Evolutionary conservation across 257 asterid species (phyloP).

Genomic region (Haberlea rhodopensis): DNA sequence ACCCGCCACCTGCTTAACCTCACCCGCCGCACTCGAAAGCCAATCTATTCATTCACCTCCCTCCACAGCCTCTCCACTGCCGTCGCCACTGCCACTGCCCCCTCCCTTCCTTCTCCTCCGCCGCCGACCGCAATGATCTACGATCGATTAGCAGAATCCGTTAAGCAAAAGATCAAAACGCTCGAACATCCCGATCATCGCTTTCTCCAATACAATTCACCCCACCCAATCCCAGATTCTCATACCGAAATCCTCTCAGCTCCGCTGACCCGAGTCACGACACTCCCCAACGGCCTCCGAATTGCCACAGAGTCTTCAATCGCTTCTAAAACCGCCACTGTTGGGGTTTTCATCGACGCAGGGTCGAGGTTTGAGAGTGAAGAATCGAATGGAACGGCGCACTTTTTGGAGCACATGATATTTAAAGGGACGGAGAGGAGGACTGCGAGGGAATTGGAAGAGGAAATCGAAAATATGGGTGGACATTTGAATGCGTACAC

Average conservation of each 20-base stretch:
- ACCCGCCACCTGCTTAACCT: constrained; percentile 69
- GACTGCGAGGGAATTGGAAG: constrained; percentile 66
- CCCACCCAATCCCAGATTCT: constrained; percentile 54
- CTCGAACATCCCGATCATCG: constrained; percentile 71
- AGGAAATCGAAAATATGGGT: constrained; percentile 97
- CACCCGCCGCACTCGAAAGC: constrained; percentile 45
- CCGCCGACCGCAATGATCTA: constrained; percentile 75
- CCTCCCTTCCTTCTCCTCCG: constrained; percentile 55
- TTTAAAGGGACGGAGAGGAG: constrained; percentile 88
- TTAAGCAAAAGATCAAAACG: constrained; percentile 51
- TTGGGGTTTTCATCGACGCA: constrained; percentile 92
- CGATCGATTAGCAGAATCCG: constrained; percentile 75
- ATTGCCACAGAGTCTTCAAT: constrained; percentile 85
- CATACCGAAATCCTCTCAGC: constrained; percentile 67
- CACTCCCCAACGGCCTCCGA: constrained; percentile 82
- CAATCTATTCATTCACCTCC: constrained; percentile 26
- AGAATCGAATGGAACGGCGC: constrained; percentile 83
- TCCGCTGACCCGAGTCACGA: constrained; percentile 74
- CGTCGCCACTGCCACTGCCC: constrained; percentile 34
- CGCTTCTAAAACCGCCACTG: constrained; percentile 66
- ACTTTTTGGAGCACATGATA: constrained; percentile 94
- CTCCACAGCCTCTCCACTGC: constrained; percentile 48
- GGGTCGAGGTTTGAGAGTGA: constrained; percentile 91
- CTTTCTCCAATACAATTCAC: constrained; percentile 66
- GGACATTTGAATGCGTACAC: constrained; percentile 96